phyloP scores from a whole-genome alignment of 225 moss, liverwort and hornwort species.

The Pseudoscleropodium purum region DNA sequence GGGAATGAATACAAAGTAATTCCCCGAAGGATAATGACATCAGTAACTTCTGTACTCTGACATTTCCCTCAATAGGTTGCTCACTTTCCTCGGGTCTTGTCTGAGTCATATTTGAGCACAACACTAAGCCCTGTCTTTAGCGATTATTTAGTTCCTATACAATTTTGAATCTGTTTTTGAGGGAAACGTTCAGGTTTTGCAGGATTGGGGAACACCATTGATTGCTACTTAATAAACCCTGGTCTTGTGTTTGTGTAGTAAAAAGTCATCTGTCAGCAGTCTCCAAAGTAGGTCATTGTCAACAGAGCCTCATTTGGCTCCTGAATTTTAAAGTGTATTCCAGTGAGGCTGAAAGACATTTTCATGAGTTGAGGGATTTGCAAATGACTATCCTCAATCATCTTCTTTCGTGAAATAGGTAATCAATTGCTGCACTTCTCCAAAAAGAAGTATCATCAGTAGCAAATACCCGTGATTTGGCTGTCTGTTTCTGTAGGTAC shows the following conservation, averaged over 20 bases:
- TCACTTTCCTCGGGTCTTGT: not conserved
- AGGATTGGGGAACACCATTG: not conserved
- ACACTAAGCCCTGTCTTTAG: not conserved
- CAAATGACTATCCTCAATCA: not conserved
- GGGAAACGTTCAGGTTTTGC: not conserved
- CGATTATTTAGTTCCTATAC: not conserved
- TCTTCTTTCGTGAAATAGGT: not conserved
- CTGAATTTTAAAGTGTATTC: not conserved
- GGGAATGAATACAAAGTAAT: not conserved
- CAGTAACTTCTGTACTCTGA: not conserved
- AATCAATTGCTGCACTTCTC: not conserved
- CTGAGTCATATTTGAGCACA: not conserved
- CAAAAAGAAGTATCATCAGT: not conserved
- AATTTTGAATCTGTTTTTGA: not conserved
- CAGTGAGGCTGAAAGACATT: not conserved
- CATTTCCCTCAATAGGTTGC: not conserved
- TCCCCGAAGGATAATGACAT: not conserved
- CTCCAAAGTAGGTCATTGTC: not conserved
- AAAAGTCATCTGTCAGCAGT: not conserved
- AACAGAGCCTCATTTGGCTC: not conserved
- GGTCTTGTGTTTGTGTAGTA: not conserved
- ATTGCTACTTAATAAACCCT: not conserved
- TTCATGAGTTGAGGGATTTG: not conserved
- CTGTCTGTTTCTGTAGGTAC: slow-evolving; percentile 49
- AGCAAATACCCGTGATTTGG: not conserved